Evolutionary conservation across 805 yeast species (phyloP).

Genomic region (Schwanniomyces sp.): DNA sequence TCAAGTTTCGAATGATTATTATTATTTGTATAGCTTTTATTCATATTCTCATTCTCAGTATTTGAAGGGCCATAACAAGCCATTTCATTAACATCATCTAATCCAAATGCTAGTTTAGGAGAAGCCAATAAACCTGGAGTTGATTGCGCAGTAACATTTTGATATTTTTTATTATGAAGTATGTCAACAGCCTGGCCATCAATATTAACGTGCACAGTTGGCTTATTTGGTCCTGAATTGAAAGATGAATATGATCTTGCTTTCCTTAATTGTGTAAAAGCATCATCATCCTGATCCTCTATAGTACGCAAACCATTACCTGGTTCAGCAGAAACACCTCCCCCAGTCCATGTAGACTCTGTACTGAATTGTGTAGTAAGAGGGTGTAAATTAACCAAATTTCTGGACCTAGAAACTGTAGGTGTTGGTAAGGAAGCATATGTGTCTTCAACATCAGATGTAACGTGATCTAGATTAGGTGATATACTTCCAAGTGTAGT

Average conservation of each 20-base stretch:
- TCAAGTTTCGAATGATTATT: slow-evolving; percentile 10
- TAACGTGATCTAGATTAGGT: slow-evolving; percentile 20
- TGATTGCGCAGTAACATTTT: slow-evolving; percentile 5
- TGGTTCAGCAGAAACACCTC: slow-evolving; percentile 10
- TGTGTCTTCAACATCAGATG: slow-evolving; percentile 13
- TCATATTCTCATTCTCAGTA: background rate
- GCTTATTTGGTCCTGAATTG: background rate
- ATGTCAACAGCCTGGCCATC: slow-evolving; percentile 12
- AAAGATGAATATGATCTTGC: slow-evolving; percentile 28
- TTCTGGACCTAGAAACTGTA: background rate
- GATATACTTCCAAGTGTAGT: slow-evolving; percentile 26
- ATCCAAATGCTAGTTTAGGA: slow-evolving; percentile 1
- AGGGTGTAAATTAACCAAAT: background rate
- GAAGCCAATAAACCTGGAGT: slow-evolving; percentile 6
- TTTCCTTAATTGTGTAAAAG: slow-evolving; percentile 38
- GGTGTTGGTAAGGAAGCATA: slow-evolving; percentile 20
- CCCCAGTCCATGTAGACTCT: slow-evolving; percentile 6
- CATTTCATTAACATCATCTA: slow-evolving; percentile 4
- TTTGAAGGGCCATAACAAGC: slow-evolving; percentile 11
- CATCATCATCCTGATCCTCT: slow-evolving; percentile 44
- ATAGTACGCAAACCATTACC: slow-evolving; percentile 28
- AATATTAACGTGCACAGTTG: background rate
- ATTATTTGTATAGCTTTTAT: background rate
- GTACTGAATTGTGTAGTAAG: slow-evolving; percentile 13
- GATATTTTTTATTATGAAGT: slow-evolving; percentile 17